These are phyloP conservation scores for Neoarthrinium moseri DNA, from an alignment of 2,329 filamentous ascomycete genomes.

Conservation along the genomic window DNA sequence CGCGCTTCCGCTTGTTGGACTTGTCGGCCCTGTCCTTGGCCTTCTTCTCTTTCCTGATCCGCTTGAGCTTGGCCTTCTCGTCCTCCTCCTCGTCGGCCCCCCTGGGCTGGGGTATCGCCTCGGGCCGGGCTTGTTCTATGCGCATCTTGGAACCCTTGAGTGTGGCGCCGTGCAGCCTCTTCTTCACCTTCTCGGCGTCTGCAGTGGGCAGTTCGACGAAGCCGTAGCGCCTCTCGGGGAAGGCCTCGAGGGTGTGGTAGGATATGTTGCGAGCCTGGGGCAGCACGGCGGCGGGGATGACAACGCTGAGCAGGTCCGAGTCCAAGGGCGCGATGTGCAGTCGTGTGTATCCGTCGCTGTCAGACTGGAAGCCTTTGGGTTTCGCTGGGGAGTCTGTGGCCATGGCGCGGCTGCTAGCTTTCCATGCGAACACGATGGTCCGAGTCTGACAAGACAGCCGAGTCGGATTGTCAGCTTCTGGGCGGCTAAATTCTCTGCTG, in stretches of 20 bases:
- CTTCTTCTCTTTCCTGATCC: conserved; percentile 29
- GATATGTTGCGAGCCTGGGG: conserved; percentile 75
- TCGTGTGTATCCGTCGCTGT: conserved; percentile 43
- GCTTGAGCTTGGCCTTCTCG: conserved; percentile 17
- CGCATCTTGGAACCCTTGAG: conserved; percentile 83
- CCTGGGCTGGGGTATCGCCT: conserved; percentile 45
- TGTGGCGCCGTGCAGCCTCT: conserved; percentile 84
- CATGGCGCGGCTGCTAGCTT: conserved; percentile 15
- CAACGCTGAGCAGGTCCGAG: conserved; percentile 66
- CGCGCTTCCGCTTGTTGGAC: conserved; percentile 51
- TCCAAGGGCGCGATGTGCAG: conserved; percentile 90
- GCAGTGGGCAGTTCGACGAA: conserved; percentile 78
- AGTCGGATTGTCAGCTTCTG: background rate
- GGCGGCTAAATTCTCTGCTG: conserved; percentile 8
- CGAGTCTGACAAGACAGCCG: background rate
- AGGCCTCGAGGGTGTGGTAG: conserved; percentile 83
- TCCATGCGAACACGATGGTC: background rate
- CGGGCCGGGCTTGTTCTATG: conserved; percentile 75
- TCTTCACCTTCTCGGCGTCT: conserved; percentile 88
- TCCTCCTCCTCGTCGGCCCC: conserved; percentile 29
- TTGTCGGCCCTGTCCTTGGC: conserved; percentile 33
- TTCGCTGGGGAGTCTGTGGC: conserved; percentile 15
- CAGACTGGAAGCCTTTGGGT: conserved; percentile 8
- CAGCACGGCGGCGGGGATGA: conserved; percentile 68
- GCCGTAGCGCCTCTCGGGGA: conserved; percentile 87